Conservation (phyloP, 345 rosid species). For the Brassica juncea region DNA sequence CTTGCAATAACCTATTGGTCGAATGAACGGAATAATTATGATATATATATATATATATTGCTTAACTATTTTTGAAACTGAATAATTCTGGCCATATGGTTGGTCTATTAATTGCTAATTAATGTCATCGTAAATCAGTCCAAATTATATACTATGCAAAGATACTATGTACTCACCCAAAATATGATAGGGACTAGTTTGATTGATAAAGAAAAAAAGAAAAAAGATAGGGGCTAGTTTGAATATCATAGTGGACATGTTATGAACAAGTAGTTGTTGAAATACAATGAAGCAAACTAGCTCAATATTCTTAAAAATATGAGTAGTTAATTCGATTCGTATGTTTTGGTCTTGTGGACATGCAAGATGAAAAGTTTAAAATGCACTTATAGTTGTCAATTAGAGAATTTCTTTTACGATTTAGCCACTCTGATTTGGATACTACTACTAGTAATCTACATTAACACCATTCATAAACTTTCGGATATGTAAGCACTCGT, state of each 20-base stretch:
- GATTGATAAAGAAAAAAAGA: not conserved
- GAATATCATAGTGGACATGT: not conserved
- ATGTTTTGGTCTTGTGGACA: slow-evolving; percentile 2
- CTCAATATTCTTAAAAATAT: not conserved
- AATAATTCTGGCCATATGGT: not conserved
- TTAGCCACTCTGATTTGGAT: not conserved
- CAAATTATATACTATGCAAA: slow-evolving; percentile 1
- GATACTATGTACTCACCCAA: not conserved
- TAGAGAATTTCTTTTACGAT: not conserved
- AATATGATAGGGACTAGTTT: not conserved
- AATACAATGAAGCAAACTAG: not conserved
- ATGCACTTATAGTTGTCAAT: not conserved
- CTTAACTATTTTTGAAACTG: not conserved
- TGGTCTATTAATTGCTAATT: not conserved
- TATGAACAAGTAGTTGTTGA: not conserved
- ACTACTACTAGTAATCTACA: slow-evolving; percentile 3
- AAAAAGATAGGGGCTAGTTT: not conserved
- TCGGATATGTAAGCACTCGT: not conserved
- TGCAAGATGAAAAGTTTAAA: not conserved
- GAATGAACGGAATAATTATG: not conserved
- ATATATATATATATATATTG: not conserved
- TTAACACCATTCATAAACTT: not conserved
- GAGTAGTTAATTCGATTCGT: not conserved
- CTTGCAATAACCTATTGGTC: not conserved
- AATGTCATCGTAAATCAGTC: not conserved